phyloP scores from a whole-genome alignment of 2,329 filamentous ascomycete genomes.

The Niveomyces coronatus region DNA sequence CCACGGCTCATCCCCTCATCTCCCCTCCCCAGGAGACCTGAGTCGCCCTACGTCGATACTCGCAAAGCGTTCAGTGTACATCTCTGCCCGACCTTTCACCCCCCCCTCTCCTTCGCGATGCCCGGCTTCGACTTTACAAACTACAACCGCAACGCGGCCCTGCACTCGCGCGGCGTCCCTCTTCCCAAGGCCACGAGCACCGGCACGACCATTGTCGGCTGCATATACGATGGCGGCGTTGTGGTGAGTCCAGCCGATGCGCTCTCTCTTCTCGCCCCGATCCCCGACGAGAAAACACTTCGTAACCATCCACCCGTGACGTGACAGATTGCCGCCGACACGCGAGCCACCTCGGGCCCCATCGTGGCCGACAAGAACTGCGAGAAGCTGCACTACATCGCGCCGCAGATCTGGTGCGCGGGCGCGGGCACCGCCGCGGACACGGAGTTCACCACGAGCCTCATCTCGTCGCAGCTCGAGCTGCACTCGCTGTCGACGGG shows the following conservation, averaged over 20 bases:
- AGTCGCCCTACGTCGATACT: background rate
- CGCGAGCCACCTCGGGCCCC: conserved; percentile 88
- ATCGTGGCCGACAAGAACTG: conserved; percentile 99
- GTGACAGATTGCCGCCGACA: conserved; percentile 85
- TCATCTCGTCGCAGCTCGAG: conserved; percentile 98
- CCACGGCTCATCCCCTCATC: no score
- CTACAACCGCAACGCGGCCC: conserved; percentile 96
- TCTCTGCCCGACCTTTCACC: conserved; percentile 3
- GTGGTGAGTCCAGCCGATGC: conserved; percentile 50
- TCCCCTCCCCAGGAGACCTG: no score
- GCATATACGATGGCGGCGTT: conserved; percentile 90
- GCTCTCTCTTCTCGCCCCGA: background rate
- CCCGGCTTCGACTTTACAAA: conserved; percentile 99
- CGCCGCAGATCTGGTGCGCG: conserved; percentile 98
- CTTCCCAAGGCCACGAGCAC: conserved; percentile 97
- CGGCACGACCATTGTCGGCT: conserved; percentile 97
- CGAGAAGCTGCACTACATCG: conserved; percentile 98
- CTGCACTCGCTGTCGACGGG: conserved; percentile 93
- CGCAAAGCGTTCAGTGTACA: background rate
- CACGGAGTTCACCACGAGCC: conserved; percentile 96
- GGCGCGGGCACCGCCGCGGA: conserved; percentile 96
- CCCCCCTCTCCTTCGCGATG: conserved; percentile 43
- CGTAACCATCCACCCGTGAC: conserved; percentile 1
- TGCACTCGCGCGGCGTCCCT: conserved; percentile 88
- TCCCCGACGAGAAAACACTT: background rate